These are phyloP conservation scores for Leccinum pellstonianum DNA, from an alignment of 768 basidiomycete genomes.

Conservation along the genomic window DNA sequence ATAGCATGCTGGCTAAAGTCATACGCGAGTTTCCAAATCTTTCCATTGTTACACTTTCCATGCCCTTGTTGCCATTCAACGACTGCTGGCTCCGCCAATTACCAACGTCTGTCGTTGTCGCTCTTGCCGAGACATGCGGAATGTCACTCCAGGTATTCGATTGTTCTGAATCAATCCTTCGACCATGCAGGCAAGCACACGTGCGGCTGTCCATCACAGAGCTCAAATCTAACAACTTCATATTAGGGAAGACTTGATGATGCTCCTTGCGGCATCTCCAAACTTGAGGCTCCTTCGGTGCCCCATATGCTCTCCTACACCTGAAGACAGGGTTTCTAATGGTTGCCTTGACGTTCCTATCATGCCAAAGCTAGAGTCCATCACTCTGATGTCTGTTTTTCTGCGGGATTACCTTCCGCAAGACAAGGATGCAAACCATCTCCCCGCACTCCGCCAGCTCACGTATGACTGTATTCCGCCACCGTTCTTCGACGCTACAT, in stretches of 20 bases:
- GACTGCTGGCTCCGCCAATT: conserved; percentile 29
- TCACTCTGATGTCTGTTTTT: conserved; percentile 29
- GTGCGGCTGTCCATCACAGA: neutral
- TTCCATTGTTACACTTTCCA: conserved; percentile 24
- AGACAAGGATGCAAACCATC: conserved; percentile 26
- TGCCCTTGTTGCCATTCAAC: conserved; percentile 26
- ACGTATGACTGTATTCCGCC: conserved; percentile 34
- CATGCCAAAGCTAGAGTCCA: conserved; percentile 28
- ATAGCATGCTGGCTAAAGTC: conserved; percentile 21
- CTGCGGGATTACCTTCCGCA: conserved; percentile 31
- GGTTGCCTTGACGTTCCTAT: conserved; percentile 24
- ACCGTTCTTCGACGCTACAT: conserved; percentile 28
- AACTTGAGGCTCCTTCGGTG: conserved; percentile 31
- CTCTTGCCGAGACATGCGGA: conserved; percentile 29
- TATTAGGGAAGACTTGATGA: conserved; percentile 30
- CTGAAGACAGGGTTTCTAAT: conserved; percentile 20
- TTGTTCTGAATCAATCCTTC: conserved; percentile 30
- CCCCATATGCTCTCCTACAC: conserved; percentile 28
- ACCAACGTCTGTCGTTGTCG: conserved; percentile 19
- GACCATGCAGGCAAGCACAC: conserved; percentile 28
- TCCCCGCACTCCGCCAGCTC: conserved; percentile 31
- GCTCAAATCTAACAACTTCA: conserved; percentile 1
- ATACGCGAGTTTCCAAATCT: conserved; percentile 29
- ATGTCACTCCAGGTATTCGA: conserved; percentile 28
- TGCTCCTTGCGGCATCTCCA: conserved; percentile 23